Evolutionary conservation across 768 basidiomycete genomes (phyloP), one percentile per base, ranked within the genome.

Genomic region (Scleroderma bovista): DNA sequence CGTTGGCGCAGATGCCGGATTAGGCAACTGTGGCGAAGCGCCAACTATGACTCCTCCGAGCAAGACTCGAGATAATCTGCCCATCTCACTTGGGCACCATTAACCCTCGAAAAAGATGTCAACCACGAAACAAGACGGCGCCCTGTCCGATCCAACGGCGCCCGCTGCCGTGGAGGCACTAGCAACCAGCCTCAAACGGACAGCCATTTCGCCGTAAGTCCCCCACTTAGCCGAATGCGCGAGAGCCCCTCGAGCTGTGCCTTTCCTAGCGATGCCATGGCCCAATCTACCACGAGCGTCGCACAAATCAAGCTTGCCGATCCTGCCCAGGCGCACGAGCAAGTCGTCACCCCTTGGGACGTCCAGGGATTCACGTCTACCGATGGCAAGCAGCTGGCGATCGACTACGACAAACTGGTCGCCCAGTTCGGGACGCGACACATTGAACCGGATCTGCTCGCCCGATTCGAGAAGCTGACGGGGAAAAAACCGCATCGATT

Each of bases 341-440:
- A 97, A 66, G 76, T 93, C 47, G 85, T 99, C 40, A 98, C 96
- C 1, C 96, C 96, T 15, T 99, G 96, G 90, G 93, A 97, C 57
- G 96, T 98, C 7, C 87, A 95, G 58, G 96, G 95, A 46, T 85
- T 83, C 24, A 86, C 96, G 10, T 80, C 88, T 6, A 77, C 72
- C 19, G 92, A 96, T 59, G 96, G 96, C 48, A 86, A 88, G 61
- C 86, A 96, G 71, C 84, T 84, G 48, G 93, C 81, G 45, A 97
- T 98, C 68, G 90, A 99, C 71, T 99, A 99, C 60, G 89, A 95
- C 71, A 97, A 96, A 74, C 79, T 98, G 53, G 75, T 97, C 49
- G 80, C 80, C 60, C 89, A 96, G 65, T 99, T 99, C 61, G 96
- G 96, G 41, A 97, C 96, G 11, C 81, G 85, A 42, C 72, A 81